phyloP scores from a whole-genome alignment of 2,329 filamentous ascomycete species.

The Trichoderma atroviride region DNA sequence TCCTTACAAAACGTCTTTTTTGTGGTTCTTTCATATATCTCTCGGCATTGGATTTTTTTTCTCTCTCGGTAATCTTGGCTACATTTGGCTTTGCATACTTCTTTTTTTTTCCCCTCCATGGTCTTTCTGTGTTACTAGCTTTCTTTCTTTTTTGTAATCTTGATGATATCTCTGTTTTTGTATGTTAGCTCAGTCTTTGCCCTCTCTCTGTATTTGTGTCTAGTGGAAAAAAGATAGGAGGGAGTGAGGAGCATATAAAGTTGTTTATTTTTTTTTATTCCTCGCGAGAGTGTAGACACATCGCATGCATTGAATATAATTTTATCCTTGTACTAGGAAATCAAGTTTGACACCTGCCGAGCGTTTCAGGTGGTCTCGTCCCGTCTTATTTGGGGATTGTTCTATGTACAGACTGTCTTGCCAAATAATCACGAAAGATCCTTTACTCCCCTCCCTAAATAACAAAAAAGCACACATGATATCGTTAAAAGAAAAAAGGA shows the following conservation, averaged over 20 bases:
- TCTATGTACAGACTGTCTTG: slow-evolving; percentile 20
- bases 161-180: slow-evolving; percentile 11
- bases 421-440: not conserved
- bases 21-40: not conserved
- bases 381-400: not conserved
- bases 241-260: not conserved
- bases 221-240: not conserved
- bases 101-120: slow-evolving; percentile 1
- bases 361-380: not conserved
- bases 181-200: slow-evolving; percentile 9
- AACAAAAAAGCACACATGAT: not conserved
- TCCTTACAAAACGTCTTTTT: not conserved
- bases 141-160: slow-evolving; percentile 1
- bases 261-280: not conserved
- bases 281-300: slow-evolving; percentile 6
- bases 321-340: not conserved
- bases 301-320: slow-evolving; percentile 21
- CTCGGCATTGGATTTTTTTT: not conserved
- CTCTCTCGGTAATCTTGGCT: not conserved
- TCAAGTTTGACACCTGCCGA: not conserved
- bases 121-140: slow-evolving; percentile 21
- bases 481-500: not conserved
- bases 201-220: not conserved
- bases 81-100: slow-evolving; percentile 13
- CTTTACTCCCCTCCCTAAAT: not conserved